Conservation (phyloP, 2,329 filamentous ascomycete species). For the Magnaporthiopsis rhizophila region DNA sequence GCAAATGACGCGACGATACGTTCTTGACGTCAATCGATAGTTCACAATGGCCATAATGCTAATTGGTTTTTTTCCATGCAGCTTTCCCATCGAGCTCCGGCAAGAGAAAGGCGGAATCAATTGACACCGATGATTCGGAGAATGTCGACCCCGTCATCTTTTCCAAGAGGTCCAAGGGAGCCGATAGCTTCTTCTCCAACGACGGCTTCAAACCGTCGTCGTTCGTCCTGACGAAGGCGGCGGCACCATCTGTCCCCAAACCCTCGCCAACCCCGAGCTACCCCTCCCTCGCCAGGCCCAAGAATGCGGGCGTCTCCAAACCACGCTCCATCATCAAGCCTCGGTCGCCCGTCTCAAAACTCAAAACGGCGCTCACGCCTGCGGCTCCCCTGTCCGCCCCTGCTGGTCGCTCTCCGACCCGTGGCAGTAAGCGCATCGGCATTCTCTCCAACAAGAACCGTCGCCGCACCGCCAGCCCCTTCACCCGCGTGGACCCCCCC, state of each 20-base stretch:
- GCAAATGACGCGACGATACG: neutral
- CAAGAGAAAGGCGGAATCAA: slow-evolving; percentile 52
- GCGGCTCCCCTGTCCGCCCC: slow-evolving; percentile 52
- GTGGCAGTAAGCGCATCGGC: slow-evolving; percentile 56
- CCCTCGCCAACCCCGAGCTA: slow-evolving; percentile 18
- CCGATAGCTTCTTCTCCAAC: slow-evolving; percentile 32
- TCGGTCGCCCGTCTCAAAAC: slow-evolving; percentile 41
- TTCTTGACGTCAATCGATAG: neutral
- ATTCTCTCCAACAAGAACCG: slow-evolving; percentile 56
- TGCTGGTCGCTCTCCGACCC: slow-evolving; percentile 73
- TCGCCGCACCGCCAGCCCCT: slow-evolving; percentile 52
- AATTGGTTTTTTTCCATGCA: slow-evolving; percentile 15
- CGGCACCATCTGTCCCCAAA: slow-evolving; percentile 20
- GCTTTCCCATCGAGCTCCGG: slow-evolving; percentile 31
- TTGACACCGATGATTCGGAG: slow-evolving; percentile 47
- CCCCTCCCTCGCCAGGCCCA: slow-evolving; percentile 22
- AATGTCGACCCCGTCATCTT: slow-evolving; percentile 52
- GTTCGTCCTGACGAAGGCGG: slow-evolving; percentile 36
- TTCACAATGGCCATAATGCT: neutral
- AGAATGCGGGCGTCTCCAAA: slow-evolving; percentile 13
- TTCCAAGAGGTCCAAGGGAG: slow-evolving; percentile 51
- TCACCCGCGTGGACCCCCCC: slow-evolving; percentile 65
- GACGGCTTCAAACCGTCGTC: slow-evolving; percentile 40
- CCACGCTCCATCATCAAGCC: slow-evolving; percentile 39
- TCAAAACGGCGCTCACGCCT: slow-evolving; percentile 33